Evolutionary conservation across 306 rosid species (phyloP), one percentile per base, ranked within the genome.

Genomic region (Castanea mollissima): DNA sequence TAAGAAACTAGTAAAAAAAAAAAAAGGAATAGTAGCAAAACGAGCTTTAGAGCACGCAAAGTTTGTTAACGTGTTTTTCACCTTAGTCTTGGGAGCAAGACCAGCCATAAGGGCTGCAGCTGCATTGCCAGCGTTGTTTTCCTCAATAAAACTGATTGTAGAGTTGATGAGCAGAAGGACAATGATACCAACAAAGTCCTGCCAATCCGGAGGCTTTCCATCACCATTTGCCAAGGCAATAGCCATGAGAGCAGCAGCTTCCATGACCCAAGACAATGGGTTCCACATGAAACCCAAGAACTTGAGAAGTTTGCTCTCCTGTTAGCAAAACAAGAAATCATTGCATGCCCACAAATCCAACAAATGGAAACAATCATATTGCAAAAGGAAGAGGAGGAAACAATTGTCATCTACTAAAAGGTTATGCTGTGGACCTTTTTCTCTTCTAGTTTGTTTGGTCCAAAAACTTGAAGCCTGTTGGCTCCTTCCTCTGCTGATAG

Each of bases 51-150:
- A 60, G 62, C 23, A 71, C 25, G 13, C 13, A 65, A 60, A 35
- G 71, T 29, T 58, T 52, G 74, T 35, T 18, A 62, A 56, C 74
- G 57, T 38, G 57, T 55, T 57, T 73, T 57, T 72, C 72, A 95
- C 99, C 98, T 91, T 96, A 69, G 99, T 93, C 81, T 93, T 96
- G 76, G 99, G 99, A 51, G 99, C 99, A 79, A 96, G 94, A 87
- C 98, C 97, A 62, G 99, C 99, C 99, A 96, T 96, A 15, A 96
- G 99, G 65, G 99, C 99, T 44, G 99, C 99, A 81, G 99, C 99
- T 49, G 99, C 99, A 79, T 96, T 96, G 21, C 99, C 99, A 60
- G 99, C 99, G 70, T 96, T 96, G 78, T 96, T 96, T 81, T 96
- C 99, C 72, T 96, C 99, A 1, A 90, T 89, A 55, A 96, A 96